Evolutionary conservation across 2,329 filamentous ascomycete genomes (phyloP), one percentile per base, ranked within the genome.

Genomic region (Ciborinia camelliae): DNA sequence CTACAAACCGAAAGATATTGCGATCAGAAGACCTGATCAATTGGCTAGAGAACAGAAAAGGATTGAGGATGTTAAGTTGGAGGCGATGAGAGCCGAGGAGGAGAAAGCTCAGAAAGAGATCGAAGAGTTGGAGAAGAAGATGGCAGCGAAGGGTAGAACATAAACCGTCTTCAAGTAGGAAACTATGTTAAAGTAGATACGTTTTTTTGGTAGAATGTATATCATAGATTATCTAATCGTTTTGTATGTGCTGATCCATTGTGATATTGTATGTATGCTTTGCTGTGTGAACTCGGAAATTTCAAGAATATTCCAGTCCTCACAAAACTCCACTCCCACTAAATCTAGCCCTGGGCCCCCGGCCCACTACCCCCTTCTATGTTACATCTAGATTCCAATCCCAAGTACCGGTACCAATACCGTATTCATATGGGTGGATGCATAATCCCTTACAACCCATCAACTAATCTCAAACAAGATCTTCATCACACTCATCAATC

Each of bases 1-100:
- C 77, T 96, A 91, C 80, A 88, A 87, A 70, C 92, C 95, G 2
- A 94, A 96, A 76, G 95, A 98, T 75, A 98, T 99, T 74, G 94
- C 95, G 1, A 81, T 90, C 61, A 84, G 95, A 68, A 82, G 95
- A 65, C 88, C 90, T 4, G 95, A 99, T 75, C 95, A 99, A 82
- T 79, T 96, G 14, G 85, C 87, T 75, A 82, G 88, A 51, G 94
- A 98, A 79, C 80, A 84, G 64, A 81, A 82, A 68, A 84, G 93
- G 70, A 90, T 89, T 76, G 81, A 81, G 65, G 82, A 81, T 55
- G 85, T 86, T 72, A 81, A 81, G 68, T 75, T 74, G 61, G 78
- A 78, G 64, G 77, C 70, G 69, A 77, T 71, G 81, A 81, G 77
- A 77, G 77, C 76, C 14, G 81, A 84, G 68, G 82, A 82, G 70